These are phyloP conservation scores for Fusarium sp. DNA, from an alignment of 2,329 filamentous ascomycete genomes.

Conservation along the genomic window DNA sequence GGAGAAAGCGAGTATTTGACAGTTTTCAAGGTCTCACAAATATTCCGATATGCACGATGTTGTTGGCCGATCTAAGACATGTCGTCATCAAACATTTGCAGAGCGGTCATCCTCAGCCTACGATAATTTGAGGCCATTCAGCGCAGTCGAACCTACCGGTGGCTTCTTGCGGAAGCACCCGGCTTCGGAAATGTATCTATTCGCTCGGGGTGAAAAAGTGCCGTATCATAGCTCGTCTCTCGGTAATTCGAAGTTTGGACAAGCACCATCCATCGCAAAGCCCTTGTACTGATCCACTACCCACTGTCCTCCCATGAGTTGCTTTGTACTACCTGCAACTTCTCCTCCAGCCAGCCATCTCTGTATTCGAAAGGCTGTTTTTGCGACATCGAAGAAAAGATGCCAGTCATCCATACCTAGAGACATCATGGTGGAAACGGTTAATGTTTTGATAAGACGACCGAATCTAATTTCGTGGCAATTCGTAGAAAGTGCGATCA, in stretches of 20 bases:
- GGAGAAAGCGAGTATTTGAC: constrained; percentile 28
- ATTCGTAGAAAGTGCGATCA: constrained; percentile 56
- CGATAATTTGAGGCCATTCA: constrained; percentile 1
- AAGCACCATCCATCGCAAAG: constrained; percentile 36
- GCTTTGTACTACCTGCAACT: constrained; percentile 24
- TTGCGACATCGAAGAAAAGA: constrained; percentile 53
- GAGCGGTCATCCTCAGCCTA: constrained; percentile 1
- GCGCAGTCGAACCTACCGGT: background rate
- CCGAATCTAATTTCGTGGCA: constrained; percentile 55
- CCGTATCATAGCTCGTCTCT: constrained; percentile 12
- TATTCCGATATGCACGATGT: constrained; percentile 9
- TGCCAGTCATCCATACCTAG: constrained; percentile 63
- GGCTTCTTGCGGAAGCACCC: background rate
- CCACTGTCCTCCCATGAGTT: constrained; percentile 43
- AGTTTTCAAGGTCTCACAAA: constrained; percentile 22
- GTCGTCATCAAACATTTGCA: constrained; percentile 32
- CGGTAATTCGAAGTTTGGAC: constrained; percentile 38
- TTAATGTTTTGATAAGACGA: constrained; percentile 60
- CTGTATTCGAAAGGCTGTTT: constrained; percentile 55
- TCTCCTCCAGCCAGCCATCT: constrained; percentile 54
- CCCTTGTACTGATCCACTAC: constrained; percentile 44
- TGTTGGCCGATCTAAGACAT: constrained; percentile 35
- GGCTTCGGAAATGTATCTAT: background rate
- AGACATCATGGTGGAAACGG: constrained; percentile 58
- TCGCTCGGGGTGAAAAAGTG: background rate